Evolutionary conservation across 2,329 filamentous ascomycete genomes (phyloP), one percentile per base, ranked within the genome.

Genomic region (Phialemoniopsis sp.): DNA sequence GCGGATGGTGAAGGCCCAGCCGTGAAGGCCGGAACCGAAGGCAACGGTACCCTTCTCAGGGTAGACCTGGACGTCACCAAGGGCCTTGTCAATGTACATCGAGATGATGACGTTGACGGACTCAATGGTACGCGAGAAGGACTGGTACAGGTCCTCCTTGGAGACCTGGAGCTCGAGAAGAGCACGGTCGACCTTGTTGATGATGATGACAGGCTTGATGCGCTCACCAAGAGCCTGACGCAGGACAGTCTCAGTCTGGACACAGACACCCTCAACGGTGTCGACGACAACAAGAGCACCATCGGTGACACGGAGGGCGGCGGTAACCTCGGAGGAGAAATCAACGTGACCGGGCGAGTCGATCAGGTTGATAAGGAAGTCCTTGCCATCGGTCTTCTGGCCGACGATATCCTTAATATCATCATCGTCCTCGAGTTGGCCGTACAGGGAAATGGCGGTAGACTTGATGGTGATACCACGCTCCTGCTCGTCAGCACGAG

Each of bases 381-480:
- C 89, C 69, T 85, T 86, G 70, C 93, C 93, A 49, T 89, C 80
- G 55, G 88, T 87, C 74, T 88, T 85, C 72, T 89, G 80, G 67
- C 83, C 82, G 54, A 86, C 85, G 56, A 97, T 89, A 65, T 98
- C 93, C 82, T 95, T 95, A 54, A 96, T 64, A 64, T 97, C 93
- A 44, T 96, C 91, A 36, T 78, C 73, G 55, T 87, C 82, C 46
- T 78, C 71, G 53, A 98, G 82, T 59, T 82, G 76, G 64, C 88
- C 89, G 74, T 93, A 98, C 63, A 98, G 83, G 57, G 94, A 97
- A 76, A 98, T 98, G 72, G 94, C 93, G 49, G 93, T 98, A 43
- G 93, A 98, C 85, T 98, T 98, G 85, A 98, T 98, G 60, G 93
- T 98, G 64, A 98, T 96, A 83, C 93, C 89, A 85, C 93, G 90